Evolutionary conservation across 306 rosid species (phyloP).

Genomic region (Sphenostylis stenocarpa): DNA sequence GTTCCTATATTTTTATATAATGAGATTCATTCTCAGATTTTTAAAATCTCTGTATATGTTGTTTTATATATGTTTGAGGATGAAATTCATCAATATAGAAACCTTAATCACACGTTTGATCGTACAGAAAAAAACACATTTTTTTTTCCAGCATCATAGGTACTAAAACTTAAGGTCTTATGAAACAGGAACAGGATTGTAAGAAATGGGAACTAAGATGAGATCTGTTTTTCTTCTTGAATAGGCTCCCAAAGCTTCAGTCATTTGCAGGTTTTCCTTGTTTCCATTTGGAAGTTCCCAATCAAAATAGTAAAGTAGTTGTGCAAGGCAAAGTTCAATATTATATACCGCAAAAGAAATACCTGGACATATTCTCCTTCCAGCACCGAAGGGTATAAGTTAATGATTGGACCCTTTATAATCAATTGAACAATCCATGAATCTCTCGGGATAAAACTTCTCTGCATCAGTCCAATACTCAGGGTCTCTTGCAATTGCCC

Average conservation of each 20-base stretch:
- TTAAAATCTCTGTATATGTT: no score
- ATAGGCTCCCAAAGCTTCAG: background rate
- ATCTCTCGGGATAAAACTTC: background rate
- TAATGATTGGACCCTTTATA: background rate
- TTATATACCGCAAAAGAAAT: background rate
- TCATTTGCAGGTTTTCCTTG: background rate
- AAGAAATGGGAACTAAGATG: background rate
- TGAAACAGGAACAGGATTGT: background rate
- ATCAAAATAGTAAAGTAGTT: background rate
- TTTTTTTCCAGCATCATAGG: background rate
- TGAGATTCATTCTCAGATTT: no score
- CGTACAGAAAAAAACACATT: no score
- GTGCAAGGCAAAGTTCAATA: background rate
- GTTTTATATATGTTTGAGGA: no score
- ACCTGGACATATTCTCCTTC: background rate
- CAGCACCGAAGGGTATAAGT: background rate
- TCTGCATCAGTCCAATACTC: background rate
- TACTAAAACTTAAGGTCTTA: background rate
- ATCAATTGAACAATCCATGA: background rate
- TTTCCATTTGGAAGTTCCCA: slow-evolving; percentile 7
- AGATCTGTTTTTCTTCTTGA: background rate
- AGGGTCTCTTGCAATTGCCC: slow-evolving; percentile 1
- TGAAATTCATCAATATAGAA: no score
- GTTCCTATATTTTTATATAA: no score
- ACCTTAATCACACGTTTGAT: no score